Conservation (phyloP, 164 flowering plant genomes). For the Magnolia sinica region DNA sequence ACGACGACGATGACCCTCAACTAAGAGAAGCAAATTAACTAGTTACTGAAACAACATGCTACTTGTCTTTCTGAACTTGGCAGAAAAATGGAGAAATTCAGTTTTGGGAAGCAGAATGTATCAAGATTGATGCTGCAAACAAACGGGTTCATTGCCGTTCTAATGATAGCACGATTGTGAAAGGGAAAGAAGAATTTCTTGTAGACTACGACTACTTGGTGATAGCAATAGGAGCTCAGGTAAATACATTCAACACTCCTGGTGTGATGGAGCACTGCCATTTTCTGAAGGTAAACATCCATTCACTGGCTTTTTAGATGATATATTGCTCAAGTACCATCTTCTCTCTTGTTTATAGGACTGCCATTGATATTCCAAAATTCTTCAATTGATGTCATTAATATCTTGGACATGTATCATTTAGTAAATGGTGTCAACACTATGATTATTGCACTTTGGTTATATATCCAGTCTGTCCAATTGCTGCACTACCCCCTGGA, state of each 20-base stretch:
- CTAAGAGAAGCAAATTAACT: no score
- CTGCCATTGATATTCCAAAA: no score
- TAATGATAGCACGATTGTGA: slow-evolving; percentile 26
- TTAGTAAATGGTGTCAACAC: background rate
- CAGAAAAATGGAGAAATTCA: slow-evolving; percentile 50
- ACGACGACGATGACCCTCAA: no score
- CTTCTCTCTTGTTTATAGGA: no score
- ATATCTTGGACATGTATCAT: no score
- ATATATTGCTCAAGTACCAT: no score
- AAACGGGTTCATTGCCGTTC: slow-evolving; percentile 55
- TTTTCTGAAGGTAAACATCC: slow-evolving; percentile 63
- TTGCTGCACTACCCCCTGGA: no score
- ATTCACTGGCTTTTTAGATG: no score
- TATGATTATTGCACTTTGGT: no score
- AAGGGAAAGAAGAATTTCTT: slow-evolving; percentile 48
- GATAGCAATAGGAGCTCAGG: slow-evolving; percentile 70
- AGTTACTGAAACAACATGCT: background rate
- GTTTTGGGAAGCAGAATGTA: slow-evolving; percentile 69
- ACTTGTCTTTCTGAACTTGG: background rate
- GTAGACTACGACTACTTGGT: slow-evolving; percentile 73
- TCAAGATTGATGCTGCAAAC: slow-evolving; percentile 55
- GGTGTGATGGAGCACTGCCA: slow-evolving; percentile 77
- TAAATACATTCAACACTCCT: slow-evolving; percentile 83
- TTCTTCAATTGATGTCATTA: no score
- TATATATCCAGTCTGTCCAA: no score